A percentile compares a stretch with the other conserved stretches of the same genome.
Evolutionary conservation across 2,329 filamentous ascomycete species (phyloP).

Genomic region (Penicillium sp.): DNA sequence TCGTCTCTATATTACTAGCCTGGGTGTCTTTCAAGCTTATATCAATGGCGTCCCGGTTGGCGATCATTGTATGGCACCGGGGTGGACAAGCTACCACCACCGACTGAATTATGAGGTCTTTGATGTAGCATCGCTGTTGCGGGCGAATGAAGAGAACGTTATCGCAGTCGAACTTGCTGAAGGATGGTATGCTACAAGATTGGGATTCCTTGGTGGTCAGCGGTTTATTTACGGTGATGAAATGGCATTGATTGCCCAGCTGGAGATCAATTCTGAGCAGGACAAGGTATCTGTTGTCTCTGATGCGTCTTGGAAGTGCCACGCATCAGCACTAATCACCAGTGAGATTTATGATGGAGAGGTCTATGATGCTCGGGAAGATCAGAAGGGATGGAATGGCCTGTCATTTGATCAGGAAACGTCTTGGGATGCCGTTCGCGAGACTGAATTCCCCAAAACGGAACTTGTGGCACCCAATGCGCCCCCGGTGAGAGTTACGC

Average conservation of each 20-base stretch:
- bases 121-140: constrained; percentile 49
- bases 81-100: constrained; percentile 13
- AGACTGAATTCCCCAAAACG: constrained; percentile 31
- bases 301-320: constrained; percentile 26
- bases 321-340: constrained; percentile 19
- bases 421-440: constrained; percentile 30
- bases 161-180: constrained; percentile 48
- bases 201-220: constrained; percentile 29
- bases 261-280: constrained; percentile 25
- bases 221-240: constrained; percentile 26
- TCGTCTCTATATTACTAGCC: constrained; percentile 49
- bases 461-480: constrained; percentile 44
- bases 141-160: constrained; percentile 35
- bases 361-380: constrained; percentile 46
- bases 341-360: constrained; percentile 57
- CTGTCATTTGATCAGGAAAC: constrained; percentile 6
- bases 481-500: constrained; percentile 45
- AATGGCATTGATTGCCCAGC: constrained; percentile 29
- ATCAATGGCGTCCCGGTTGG: constrained; percentile 45
- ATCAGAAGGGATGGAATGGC: constrained; percentile 28
- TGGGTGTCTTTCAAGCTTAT: constrained; percentile 49
- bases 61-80: constrained; percentile 12
- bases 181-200: constrained; percentile 49
- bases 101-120: constrained; percentile 50
- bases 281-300: constrained; percentile 15